Conservation (phyloP, 1,139 yeast species). For the Geotrichum reessii region DNA sequence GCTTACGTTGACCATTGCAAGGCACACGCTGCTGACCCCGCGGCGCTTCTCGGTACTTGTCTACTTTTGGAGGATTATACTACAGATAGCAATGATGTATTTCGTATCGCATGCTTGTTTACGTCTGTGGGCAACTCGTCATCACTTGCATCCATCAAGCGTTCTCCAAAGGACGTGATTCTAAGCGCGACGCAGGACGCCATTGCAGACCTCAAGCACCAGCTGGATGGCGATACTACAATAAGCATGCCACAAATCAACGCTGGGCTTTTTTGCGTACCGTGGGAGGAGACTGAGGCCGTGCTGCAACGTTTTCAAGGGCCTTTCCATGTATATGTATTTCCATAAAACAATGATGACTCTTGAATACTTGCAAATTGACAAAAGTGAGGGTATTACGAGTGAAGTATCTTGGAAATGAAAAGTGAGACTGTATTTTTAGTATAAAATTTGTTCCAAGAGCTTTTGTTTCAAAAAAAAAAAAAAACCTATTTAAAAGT, state of each 20-base stretch:
- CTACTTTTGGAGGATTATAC: constrained; percentile 42
- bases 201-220: constrained; percentile 42
- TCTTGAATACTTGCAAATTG: constrained; percentile 34
- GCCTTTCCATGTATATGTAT: background rate
- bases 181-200: constrained; percentile 47
- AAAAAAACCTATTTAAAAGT: no score
- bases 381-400: background rate
- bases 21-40: constrained; percentile 25
- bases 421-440: background rate
- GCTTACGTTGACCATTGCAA: constrained; percentile 47
- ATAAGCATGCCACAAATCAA: constrained; percentile 38
- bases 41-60: constrained; percentile 49
- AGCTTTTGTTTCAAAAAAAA: background rate
- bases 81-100: constrained; percentile 28
- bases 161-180: constrained; percentile 35
- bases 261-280: constrained; percentile 53
- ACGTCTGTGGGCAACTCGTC: constrained; percentile 37
- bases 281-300: constrained; percentile 64
- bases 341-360: background rate
- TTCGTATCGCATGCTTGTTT: constrained; percentile 56
- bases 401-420: background rate
- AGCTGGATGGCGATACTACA: constrained; percentile 43
- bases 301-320: constrained; percentile 26
- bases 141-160: background rate
- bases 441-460: background rate